Evolutionary conservation across 1,284 basidiomycete species (phyloP).

Genomic region (Taiwanofungus camphoratus): DNA sequence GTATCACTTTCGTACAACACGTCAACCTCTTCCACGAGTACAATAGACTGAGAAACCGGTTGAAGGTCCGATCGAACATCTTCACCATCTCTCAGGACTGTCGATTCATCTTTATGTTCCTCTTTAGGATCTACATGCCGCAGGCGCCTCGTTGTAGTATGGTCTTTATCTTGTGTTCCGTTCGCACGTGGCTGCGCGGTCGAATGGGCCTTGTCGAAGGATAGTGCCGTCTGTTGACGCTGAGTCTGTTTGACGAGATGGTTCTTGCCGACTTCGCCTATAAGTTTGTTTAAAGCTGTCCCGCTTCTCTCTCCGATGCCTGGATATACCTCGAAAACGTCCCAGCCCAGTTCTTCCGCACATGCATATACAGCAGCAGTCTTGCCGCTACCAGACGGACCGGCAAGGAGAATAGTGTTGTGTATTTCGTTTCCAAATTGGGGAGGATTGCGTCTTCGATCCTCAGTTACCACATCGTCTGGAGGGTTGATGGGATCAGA

Average conservation of each 20-base stretch:
- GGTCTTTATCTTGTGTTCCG: not conserved
- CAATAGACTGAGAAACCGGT: slow-evolving; percentile 71
- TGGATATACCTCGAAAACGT: slow-evolving; percentile 97
- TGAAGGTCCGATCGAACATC: not conserved
- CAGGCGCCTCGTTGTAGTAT: slow-evolving; percentile 6
- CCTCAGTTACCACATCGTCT: slow-evolving; percentile 1
- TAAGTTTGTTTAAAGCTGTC: slow-evolving; percentile 70
- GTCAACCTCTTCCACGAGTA: slow-evolving; percentile 97
- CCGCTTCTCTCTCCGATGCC: slow-evolving; percentile 87
- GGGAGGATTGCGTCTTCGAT: slow-evolving; percentile 2
- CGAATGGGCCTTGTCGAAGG: slow-evolving; percentile 3
- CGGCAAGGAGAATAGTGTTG: slow-evolving; percentile 82
- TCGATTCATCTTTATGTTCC: slow-evolving; percentile 5
- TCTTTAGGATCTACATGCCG: slow-evolving; percentile 16
- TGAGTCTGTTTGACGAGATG: slow-evolving; percentile 60
- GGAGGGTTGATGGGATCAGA: slow-evolving; percentile 5
- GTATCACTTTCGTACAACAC: slow-evolving; percentile 86
- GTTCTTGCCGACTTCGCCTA: slow-evolving; percentile 93
- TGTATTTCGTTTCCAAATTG: slow-evolving; percentile 50
- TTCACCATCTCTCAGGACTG: not conserved
- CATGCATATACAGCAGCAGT: slow-evolving; percentile 92
- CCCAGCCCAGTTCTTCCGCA: slow-evolving; percentile 89
- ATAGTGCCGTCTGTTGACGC: slow-evolving; percentile 17
- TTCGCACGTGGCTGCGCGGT: slow-evolving; percentile 7
- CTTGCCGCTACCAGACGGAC: slow-evolving; percentile 87